Conservation (phyloP, 371 early-diverging fungal genomes). For the Mortierella sp. region DNA sequence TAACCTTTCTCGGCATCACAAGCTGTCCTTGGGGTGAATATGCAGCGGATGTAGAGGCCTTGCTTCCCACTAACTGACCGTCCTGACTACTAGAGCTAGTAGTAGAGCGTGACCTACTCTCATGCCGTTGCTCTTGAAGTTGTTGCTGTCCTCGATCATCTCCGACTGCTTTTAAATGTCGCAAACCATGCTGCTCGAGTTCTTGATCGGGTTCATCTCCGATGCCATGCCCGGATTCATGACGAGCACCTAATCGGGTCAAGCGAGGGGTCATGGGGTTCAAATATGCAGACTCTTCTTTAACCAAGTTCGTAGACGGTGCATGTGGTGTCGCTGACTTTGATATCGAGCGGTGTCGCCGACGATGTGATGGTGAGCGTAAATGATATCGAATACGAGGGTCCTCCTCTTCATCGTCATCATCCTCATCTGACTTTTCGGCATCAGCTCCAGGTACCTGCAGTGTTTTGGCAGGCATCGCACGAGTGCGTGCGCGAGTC, state of each 20-base stretch:
- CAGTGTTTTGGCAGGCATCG: slow-evolving; percentile 27
- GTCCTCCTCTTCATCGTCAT: slow-evolving; percentile 46
- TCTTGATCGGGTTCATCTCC: slow-evolving; percentile 35
- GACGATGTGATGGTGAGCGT: slow-evolving; percentile 40
- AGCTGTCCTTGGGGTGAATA: slow-evolving; percentile 25
- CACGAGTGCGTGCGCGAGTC: slow-evolving; percentile 30
- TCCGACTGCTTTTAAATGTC: slow-evolving; percentile 19
- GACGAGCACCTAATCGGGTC: slow-evolving; percentile 49
- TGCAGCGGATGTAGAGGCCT: background rate
- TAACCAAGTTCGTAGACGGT: too few relatives aligned
- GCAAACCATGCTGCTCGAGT: slow-evolving; percentile 14
- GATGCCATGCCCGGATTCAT: slow-evolving; percentile 46
- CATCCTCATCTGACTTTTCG: slow-evolving; percentile 44
- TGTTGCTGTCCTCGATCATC: slow-evolving; percentile 4
- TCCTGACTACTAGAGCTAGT: slow-evolving; percentile 50
- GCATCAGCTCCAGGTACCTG: slow-evolving; percentile 28
- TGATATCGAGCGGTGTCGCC: slow-evolving; percentile 29
- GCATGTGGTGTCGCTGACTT: slow-evolving; percentile 9
- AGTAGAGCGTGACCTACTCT: slow-evolving; percentile 38
- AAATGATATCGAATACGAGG: slow-evolving; percentile 32
- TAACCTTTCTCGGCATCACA: slow-evolving; percentile 34
- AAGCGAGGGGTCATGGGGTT: slow-evolving; percentile 33
- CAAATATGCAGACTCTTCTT: too few relatives aligned
- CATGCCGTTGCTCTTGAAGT: slow-evolving; percentile 6
- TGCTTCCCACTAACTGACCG: slow-evolving; percentile 20